Conservation (phyloP, 345 rosid genomes). For the Salix brachista region DNA sequence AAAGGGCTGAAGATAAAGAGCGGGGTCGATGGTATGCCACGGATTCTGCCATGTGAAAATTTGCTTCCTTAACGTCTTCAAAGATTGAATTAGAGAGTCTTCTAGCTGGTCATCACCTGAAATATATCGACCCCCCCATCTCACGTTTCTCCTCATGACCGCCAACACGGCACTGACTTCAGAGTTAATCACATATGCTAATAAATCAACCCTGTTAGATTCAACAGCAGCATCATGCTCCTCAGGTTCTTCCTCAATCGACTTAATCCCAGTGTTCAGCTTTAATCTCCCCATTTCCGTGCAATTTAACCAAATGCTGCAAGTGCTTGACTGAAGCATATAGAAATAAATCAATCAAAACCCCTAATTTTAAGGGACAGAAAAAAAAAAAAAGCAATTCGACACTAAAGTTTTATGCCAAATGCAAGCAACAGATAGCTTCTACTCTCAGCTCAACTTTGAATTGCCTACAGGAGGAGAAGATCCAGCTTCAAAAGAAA, state of each 20-base stretch:
- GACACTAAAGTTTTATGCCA: no score
- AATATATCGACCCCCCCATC: constrained; percentile 95
- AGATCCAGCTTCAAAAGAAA: no score
- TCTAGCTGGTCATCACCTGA: constrained; percentile 94
- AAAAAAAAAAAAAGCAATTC: no score
- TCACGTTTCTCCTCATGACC: constrained; percentile 95
- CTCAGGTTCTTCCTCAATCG: constrained; percentile 95
- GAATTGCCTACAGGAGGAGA: no score
- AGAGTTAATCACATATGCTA: constrained; percentile 79
- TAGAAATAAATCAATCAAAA: constrained; percentile 21
- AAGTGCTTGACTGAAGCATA: constrained; percentile 16
- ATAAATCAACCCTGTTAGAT: constrained; percentile 53
- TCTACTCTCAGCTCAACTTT: no score
- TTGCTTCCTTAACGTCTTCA: constrained; percentile 81
- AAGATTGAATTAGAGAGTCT: constrained; percentile 80
- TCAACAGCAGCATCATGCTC: constrained; percentile 49
- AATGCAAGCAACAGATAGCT: no score
- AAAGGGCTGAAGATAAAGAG: constrained; percentile 83
- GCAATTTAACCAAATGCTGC: constrained; percentile 17
- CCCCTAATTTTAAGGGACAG: constrained; percentile 10
- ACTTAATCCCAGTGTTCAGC: constrained; percentile 81
- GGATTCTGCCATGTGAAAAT: constrained; percentile 82
- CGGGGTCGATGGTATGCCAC: constrained; percentile 81
- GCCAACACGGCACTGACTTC: constrained; percentile 95
- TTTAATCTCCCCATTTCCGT: constrained; percentile 81